Percentiles rank a stretch among this genome's conserved stretches.
Conservation (phyloP, 148 eudicot genomes). For the Rhododendron kiyosumense region DNA sequence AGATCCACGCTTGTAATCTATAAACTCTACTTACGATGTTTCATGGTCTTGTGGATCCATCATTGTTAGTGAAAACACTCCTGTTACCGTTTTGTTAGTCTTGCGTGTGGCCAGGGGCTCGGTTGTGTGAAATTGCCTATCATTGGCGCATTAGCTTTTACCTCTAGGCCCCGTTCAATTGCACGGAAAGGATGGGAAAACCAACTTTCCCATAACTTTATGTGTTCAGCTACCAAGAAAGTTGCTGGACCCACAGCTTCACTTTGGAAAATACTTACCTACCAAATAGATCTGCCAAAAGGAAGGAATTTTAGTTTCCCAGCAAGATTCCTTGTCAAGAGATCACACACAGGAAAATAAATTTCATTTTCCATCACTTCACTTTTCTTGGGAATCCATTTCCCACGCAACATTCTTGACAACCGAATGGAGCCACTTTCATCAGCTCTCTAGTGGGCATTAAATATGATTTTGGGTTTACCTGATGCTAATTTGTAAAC, state of each 20-base stretch:
- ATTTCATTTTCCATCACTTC: neutral
- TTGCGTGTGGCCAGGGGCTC: neutral
- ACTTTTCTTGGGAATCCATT: neutral
- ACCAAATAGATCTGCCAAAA: neutral
- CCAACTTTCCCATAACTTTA: neutral
- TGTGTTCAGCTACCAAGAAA: neutral
- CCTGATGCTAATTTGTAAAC: neutral
- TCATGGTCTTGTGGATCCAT: neutral
- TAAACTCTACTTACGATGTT: neutral
- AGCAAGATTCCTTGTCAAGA: neutral
- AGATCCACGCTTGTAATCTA: neutral
- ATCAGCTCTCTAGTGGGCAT: neutral
- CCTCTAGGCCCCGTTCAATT: neutral
- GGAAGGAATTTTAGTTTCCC: neutral
- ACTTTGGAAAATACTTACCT: neutral
- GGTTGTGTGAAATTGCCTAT: neutral
- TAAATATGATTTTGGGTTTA: neutral
- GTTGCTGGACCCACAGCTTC: neutral
- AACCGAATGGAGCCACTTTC: neutral
- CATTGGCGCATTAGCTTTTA: too few relatives aligned
- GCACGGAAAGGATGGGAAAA: neutral
- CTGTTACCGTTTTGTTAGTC: neutral
- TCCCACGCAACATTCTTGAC: neutral
- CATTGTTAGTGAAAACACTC: neutral
- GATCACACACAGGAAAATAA: neutral